These are phyloP conservation scores for Sordariomycetes sp. DNA, from an alignment of 2,329 filamentous ascomycete genomes.

Conservation along the genomic window DNA sequence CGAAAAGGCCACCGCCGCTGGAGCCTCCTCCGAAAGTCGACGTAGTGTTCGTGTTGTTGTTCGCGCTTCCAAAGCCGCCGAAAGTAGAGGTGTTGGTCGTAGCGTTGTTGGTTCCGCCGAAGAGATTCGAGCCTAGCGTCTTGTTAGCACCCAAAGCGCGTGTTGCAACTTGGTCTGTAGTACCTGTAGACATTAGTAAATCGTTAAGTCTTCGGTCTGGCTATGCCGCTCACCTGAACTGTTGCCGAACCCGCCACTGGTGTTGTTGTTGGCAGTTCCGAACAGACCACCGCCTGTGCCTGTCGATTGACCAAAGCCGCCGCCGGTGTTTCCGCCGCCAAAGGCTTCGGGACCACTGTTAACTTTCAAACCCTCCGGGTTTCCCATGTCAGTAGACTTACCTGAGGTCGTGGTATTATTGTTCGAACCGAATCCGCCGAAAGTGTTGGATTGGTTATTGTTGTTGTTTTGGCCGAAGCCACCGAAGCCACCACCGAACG, in stretches of 20 bases:
- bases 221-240: too few relatives aligned
- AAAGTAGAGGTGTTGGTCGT: slow-evolving; percentile 21
- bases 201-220: too few relatives aligned
- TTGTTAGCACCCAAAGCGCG: slow-evolving; percentile 6
- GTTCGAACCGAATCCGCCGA: slow-evolving; percentile 30
- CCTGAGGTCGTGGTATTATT: slow-evolving; percentile 7
- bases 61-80: slow-evolving; percentile 29
- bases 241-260: too few relatives aligned
- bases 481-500: slow-evolving; percentile 42
- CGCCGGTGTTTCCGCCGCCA: slow-evolving; percentile 13
- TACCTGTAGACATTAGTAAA: too few relatives aligned
- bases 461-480: slow-evolving; percentile 55
- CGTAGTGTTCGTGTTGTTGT: slow-evolving; percentile 18
- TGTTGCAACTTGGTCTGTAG: too few relatives aligned
- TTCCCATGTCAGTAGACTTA: not conserved
- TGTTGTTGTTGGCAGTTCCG: slow-evolving; percentile 29
- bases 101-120: slow-evolving; percentile 27
- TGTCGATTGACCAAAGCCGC: not conserved
- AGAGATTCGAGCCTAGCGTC: slow-evolving; percentile 25
- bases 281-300: slow-evolving; percentile 34
- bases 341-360: too few relatives aligned
- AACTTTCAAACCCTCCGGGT: too few relatives aligned
- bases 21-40: slow-evolving; percentile 30
- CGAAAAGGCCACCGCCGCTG: slow-evolving; percentile 42
- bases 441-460: slow-evolving; percentile 31